Percentiles rank a stretch among this genome's conserved stretches.
Conservation (phyloP, 495 filamentous ascomycete species). For the Podospora conica region DNA sequence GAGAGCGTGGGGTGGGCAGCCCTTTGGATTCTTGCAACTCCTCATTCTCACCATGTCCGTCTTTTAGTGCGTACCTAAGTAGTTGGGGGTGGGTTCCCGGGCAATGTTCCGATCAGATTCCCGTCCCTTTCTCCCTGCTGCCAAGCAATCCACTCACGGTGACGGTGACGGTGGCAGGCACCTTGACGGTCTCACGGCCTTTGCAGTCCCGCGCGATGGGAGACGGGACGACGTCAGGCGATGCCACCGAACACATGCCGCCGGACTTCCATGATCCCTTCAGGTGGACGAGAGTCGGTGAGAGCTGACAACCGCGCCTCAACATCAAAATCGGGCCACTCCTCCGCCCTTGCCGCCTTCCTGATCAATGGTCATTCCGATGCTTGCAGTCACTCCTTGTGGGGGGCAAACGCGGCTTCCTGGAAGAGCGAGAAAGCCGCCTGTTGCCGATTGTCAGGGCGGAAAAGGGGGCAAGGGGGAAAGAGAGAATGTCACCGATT, state of each 20-base stretch:
- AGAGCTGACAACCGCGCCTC: neutral
- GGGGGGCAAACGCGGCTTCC: constrained; percentile 5
- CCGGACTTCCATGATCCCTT: neutral
- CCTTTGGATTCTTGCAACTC: too few species aligned
- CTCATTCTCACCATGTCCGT: too few species aligned
- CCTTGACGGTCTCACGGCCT: neutral
- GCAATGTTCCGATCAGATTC: neutral
- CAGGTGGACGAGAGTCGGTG: constrained; percentile 2
- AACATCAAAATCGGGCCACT: neutral
- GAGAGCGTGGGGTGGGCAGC: constrained; percentile 8
- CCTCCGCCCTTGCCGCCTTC: neutral
- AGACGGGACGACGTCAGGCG: neutral
- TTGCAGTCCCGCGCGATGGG: neutral
- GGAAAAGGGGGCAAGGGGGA: neutral
- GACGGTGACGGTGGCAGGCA: neutral
- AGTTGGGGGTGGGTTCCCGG: neutral
- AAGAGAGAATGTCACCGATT: neutral
- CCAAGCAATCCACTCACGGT: neutral
- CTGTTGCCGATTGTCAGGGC: neutral
- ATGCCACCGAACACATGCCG: neutral
- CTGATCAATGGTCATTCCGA: neutral
- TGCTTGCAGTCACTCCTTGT: neutral
- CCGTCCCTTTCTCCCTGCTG: too few species aligned
- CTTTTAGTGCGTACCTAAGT: too few species aligned
- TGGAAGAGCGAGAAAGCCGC: constrained; percentile 6